Percentiles rank a stretch among this genome's conserved stretches.
Conservation (phyloP, 257 asterid species). For the Scutellaria galericulata region DNA sequence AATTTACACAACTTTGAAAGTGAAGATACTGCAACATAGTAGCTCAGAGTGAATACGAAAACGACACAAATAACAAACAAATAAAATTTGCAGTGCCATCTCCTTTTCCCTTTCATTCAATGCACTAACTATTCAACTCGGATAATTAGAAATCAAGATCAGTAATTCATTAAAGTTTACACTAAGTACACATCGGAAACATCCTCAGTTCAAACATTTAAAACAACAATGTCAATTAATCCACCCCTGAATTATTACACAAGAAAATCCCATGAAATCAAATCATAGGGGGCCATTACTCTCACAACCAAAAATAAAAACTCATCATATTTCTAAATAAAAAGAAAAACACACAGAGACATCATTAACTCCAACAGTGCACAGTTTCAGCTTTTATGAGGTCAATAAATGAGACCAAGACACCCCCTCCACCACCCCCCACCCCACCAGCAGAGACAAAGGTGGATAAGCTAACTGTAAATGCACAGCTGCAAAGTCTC, state of each 20-base stretch:
- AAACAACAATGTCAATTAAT: conserved; percentile 23
- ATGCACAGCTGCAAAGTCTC: conserved; percentile 15
- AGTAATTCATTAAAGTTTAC: too few species aligned
- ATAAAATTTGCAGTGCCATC: not conserved
- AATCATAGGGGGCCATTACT: conserved; percentile 33
- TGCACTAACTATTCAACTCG: not conserved
- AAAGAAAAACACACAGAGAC: too few species aligned
- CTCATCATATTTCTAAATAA: not conserved
- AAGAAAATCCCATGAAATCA: conserved; percentile 17
- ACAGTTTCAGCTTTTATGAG: conserved; percentile 33
- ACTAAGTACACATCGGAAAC: conserved; percentile 10
- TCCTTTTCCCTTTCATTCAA: not conserved
- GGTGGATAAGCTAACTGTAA: conserved; percentile 20
- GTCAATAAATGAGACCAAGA: conserved; percentile 39
- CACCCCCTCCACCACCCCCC: conserved; percentile 1
- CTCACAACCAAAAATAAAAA: conserved; percentile 4
- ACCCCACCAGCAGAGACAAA: not conserved
- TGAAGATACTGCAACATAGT: not conserved
- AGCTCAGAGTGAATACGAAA: not conserved
- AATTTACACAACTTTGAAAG: not conserved
- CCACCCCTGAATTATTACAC: not conserved
- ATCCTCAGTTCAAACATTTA: conserved; percentile 18
- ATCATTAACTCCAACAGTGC: conserved; percentile 35
- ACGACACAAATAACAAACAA: not conserved
- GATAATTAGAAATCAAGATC: not conserved